Percentiles rank a stretch among this genome's conserved stretches.
Evolutionary conservation across 2,329 filamentous ascomycete species (phyloP).

Genomic region (Fusarium vanettenii): DNA sequence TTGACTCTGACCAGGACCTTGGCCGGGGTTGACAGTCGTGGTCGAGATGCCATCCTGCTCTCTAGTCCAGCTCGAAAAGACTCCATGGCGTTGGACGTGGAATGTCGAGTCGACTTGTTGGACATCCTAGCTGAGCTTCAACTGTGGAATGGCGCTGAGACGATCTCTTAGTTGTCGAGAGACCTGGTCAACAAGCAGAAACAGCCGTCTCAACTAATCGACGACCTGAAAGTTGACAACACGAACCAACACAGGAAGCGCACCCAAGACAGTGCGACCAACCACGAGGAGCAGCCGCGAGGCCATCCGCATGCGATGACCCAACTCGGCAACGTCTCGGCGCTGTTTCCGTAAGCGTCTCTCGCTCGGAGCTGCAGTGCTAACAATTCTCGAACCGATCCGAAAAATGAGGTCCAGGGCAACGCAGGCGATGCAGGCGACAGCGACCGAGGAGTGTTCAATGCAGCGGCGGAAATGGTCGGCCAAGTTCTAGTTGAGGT

Average conservation of each 20-base stretch:
- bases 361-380: neutral
- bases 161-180: neutral
- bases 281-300: neutral
- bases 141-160: neutral
- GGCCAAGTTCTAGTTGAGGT: neutral
- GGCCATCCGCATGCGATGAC: neutral
- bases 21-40: slow-evolving; percentile 26
- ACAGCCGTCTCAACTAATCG: neutral
- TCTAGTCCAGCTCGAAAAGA: slow-evolving; percentile 18
- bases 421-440: neutral
- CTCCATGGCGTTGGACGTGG: slow-evolving; percentile 31
- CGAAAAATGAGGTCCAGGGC: neutral
- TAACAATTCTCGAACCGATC: neutral
- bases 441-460: neutral
- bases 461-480: neutral
- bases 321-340: neutral
- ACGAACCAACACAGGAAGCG: neutral
- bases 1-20: slow-evolving; percentile 28
- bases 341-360: neutral
- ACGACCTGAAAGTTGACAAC: neutral
- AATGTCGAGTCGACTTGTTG: neutral
- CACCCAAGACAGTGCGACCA: neutral
- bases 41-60: slow-evolving; percentile 9
- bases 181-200: neutral
- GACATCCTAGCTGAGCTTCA: neutral